Conservation (phyloP, 2,329 filamentous ascomycete genomes). For the Neodidymelliopsis sp. region DNA sequence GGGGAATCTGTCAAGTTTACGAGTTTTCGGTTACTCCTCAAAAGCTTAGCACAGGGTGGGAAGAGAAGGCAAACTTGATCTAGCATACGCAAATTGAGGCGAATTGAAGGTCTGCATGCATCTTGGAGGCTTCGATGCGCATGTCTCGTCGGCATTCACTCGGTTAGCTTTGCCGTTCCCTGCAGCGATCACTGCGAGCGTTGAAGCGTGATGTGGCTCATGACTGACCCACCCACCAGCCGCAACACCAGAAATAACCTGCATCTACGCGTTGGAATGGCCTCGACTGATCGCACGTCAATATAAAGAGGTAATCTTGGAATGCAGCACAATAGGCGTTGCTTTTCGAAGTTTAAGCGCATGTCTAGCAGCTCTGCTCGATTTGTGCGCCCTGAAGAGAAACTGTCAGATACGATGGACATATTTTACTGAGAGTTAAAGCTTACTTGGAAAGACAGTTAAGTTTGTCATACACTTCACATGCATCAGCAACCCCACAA, state of each 20-base stretch:
- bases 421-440: too few species aligned
- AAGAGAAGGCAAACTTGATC: background rate
- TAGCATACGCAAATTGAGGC: background rate
- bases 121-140: slow-evolving; percentile 11
- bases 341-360: background rate
- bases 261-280: background rate
- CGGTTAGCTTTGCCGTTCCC: slow-evolving; percentile 5
- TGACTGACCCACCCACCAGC: slow-evolving; percentile 11
- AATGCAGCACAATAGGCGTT: background rate
- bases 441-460: background rate
- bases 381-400: background rate
- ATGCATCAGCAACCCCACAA: background rate
- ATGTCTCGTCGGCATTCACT: slow-evolving; percentile 4
- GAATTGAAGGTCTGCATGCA: too few species aligned
- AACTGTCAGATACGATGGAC: background rate
- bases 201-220: background rate
- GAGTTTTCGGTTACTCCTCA: background rate
- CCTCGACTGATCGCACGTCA: background rate
- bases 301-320: background rate
- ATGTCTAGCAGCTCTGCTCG: too few species aligned
- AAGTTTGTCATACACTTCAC: slow-evolving; percentile 4
- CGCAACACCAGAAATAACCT: slow-evolving; percentile 12
- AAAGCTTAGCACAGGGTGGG: background rate
- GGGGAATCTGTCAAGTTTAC: slow-evolving; percentile 18
- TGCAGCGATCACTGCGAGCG: slow-evolving; percentile 2